Evolutionary conservation across 2,329 filamentous ascomycete species (phyloP).

Genomic region (Fusarium tupiense): DNA sequence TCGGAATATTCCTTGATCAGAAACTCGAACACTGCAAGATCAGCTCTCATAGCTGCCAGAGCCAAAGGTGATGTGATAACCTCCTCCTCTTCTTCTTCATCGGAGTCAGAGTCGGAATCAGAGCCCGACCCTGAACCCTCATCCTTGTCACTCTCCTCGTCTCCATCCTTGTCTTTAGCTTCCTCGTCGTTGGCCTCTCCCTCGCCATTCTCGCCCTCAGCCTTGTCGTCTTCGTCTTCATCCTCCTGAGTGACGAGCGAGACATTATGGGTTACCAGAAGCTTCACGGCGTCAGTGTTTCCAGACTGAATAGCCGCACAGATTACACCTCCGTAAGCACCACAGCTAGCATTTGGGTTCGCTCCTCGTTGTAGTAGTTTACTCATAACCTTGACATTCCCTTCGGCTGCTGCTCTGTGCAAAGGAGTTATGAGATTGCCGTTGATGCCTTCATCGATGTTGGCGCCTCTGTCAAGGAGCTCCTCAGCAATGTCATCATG

Average conservation of each 20-base stretch:
- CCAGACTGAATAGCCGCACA: conserved; percentile 55
- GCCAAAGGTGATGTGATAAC: conserved; percentile 48
- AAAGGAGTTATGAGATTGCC: conserved; percentile 48
- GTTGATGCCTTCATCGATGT: conserved; percentile 46
- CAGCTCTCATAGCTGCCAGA: conserved; percentile 50
- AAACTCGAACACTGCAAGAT: conserved; percentile 54
- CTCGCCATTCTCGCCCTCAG: conserved; percentile 17
- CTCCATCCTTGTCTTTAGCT: background rate
- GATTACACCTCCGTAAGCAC: conserved; percentile 47
- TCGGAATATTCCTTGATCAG: conserved; percentile 52
- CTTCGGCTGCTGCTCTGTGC: conserved; percentile 51
- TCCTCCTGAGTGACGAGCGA: conserved; percentile 45
- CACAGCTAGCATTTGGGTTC: conserved; percentile 47
- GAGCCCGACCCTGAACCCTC: background rate
- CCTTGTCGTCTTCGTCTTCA: background rate
- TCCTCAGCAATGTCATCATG: conserved; percentile 22
- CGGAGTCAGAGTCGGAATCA: background rate
- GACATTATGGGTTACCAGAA: conserved; percentile 52
- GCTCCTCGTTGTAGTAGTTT: conserved; percentile 51
- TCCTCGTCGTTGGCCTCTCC: background rate
- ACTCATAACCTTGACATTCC: conserved; percentile 53
- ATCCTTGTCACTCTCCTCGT: background rate
- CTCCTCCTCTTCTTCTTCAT: conserved; percentile 13
- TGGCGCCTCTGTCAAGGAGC: conserved; percentile 14
- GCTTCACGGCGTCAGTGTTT: conserved; percentile 51